Evolutionary conservation across 2,329 filamentous ascomycete genomes (phyloP).

Genomic region (Exutisphaerella laricina): DNA sequence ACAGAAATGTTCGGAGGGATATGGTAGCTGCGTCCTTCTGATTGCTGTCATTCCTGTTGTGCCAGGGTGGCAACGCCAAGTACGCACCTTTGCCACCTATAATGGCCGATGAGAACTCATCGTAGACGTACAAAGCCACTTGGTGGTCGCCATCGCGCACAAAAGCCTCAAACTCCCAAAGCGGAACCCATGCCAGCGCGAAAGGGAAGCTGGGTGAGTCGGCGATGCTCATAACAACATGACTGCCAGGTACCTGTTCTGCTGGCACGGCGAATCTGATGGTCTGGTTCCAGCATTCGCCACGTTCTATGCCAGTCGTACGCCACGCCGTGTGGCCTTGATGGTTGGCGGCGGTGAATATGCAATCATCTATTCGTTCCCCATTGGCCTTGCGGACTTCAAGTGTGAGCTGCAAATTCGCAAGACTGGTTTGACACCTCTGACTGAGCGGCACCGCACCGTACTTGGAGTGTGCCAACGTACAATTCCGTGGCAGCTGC

Average conservation of each 20-base stretch:
- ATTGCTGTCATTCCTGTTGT: conserved; percentile 65
- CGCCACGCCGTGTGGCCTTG: conserved; percentile 78
- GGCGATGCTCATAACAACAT: conserved; percentile 83
- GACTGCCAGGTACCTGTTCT: conserved; percentile 72
- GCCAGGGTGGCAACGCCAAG: conserved; percentile 72
- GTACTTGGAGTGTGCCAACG: conserved; percentile 64
- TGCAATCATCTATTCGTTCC: conserved; percentile 79
- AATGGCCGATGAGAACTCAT: conserved; percentile 79
- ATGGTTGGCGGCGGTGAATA: conserved; percentile 78
- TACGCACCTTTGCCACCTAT: conserved; percentile 76
- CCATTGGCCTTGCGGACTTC: conserved; percentile 78
- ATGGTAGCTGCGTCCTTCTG: conserved; percentile 70
- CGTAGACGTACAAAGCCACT: conserved; percentile 80
- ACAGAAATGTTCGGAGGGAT: conserved; percentile 75
- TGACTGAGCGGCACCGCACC: conserved; percentile 72
- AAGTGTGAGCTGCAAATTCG: conserved; percentile 78
- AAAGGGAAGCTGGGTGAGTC: conserved; percentile 85
- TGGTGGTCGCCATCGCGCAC: conserved; percentile 77
- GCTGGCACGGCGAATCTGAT: conserved; percentile 73
- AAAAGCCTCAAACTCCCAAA: conserved; percentile 91
- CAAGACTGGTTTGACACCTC: conserved; percentile 50
- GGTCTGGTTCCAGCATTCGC: conserved; percentile 82
- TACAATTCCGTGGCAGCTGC: conserved; percentile 62
- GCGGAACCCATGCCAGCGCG: conserved; percentile 83
- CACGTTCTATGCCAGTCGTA: conserved; percentile 72